Evolutionary conservation across 345 rosid genomes (phyloP).

Genomic region (Eucalyptus decipiens): DNA sequence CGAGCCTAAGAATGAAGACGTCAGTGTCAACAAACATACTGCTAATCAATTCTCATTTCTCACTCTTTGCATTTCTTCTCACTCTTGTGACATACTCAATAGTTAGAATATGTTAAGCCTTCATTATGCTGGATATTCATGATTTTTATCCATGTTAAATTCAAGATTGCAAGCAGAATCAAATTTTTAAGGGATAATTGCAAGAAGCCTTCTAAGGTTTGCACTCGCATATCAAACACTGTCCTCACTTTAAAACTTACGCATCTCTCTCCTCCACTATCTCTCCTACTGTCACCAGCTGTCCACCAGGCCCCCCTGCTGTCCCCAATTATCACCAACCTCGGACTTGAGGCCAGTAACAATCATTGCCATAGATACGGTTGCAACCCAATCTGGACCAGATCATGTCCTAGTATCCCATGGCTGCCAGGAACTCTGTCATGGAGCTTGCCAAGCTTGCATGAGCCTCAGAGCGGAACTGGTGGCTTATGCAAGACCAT

Average conservation of each 20-base stretch:
- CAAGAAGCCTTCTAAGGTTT: not conserved
- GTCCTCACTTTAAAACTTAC: not conserved
- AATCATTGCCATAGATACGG: not conserved
- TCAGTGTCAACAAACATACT: not conserved
- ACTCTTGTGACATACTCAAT: not conserved
- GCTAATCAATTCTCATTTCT: not conserved
- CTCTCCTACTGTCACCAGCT: not conserved
- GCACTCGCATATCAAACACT: not conserved
- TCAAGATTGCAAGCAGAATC: not conserved
- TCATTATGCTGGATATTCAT: not conserved
- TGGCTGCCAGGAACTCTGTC: not conserved
- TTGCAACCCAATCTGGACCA: not conserved
- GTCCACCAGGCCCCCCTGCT: not conserved
- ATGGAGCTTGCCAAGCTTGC: not conserved
- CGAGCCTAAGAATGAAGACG: not conserved
- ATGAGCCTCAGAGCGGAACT: not conserved
- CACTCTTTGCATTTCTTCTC: not conserved
- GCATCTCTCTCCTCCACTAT: not conserved
- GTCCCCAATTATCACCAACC: not conserved
- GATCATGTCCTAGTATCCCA: not conserved
- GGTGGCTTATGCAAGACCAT: not conserved
- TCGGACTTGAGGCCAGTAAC: not conserved
- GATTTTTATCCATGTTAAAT: not conserved
- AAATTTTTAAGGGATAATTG: not conserved
- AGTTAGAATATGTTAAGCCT: not conserved